These are phyloP conservation scores for Cercospora brassicicola DNA, from an alignment of 2,329 filamentous ascomycete species.

Conservation along the genomic window DNA sequence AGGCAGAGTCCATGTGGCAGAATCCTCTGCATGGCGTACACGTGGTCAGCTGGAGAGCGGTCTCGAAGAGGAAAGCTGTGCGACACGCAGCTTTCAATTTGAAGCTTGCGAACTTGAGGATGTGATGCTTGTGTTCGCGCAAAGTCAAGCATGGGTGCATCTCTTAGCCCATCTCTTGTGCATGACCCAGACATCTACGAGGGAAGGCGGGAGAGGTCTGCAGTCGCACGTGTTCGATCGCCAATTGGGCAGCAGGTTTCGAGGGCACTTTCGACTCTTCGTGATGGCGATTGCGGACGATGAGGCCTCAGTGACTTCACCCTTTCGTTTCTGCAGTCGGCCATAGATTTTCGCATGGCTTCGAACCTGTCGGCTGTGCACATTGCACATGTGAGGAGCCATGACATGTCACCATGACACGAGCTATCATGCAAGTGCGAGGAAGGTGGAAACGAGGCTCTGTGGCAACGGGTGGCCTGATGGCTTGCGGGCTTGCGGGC, in stretches of 20 bases:
- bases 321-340: too few species aligned
- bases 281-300: too few species aligned
- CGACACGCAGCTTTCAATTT: neutral
- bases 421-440: neutral
- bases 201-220: neutral
- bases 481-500: neutral
- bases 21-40: neutral
- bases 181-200: neutral
- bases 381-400: neutral
- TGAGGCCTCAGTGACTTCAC: too few species aligned
- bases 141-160: neutral
- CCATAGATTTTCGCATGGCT: too few species aligned
- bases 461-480: neutral
- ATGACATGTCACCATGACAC: neutral
- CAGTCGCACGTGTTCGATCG: neutral
- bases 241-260: too few species aligned
- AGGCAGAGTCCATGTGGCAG: neutral
- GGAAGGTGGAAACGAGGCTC: neutral
- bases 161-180: neutral
- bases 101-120: neutral
- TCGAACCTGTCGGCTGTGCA: too few species aligned
- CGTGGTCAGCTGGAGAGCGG: neutral
- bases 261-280: too few species aligned
- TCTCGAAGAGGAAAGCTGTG: neutral
- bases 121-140: neutral